Base-by-base conservation (phyloP, 2,329 filamentous ascomycete genomes). In the Sporothrix humicola region DNA sequence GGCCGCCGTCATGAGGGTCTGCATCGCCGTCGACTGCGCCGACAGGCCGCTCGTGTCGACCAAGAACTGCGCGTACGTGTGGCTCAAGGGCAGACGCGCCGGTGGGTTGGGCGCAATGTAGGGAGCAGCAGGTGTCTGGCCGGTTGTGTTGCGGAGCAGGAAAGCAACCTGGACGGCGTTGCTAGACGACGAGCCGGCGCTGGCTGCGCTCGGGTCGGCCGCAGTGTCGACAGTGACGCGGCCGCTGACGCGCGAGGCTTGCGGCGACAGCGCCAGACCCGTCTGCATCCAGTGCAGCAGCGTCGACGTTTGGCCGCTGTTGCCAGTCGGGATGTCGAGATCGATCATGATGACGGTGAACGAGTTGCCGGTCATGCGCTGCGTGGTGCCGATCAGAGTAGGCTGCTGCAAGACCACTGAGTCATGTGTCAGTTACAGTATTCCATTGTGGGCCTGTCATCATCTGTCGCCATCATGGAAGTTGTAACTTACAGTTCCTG, bases 291-390 rank as follows among this genome's bases (percentile, higher is more conserved):
- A 85, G 79, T 84, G 82, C 56, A 84, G 80, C 26, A 84, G 77
- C 13, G 82, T 84, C 72, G 76, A 78, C 10, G 82, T 83, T 63
- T 77, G 69, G 61, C 80, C 74, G 79, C 81, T 8, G 54, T 42
- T 80, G 75, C 80, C 82, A 12, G 83, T 84, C 63, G 83, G 85
- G 79, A 83, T 87, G 76, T 86, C 85, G 6, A 87, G 80, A 74
- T 84, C 82, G 65, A 84, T 79, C 83, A 84, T 84, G 73, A 84
- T 71, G 46, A 84, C 78, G 15, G 82, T 81, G 75, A 82, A 85
- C 3, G 82, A 83, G 69, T 80, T 80, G 69, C 84, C 84, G 20
- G 78, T 79, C n/a, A 85, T 78, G 65, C 78, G 79, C 74, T 78
- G 78, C 58, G 77, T 75, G 8, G 83, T 84, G 26, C 72, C 76